Base-by-base conservation (phyloP, 306 rosid species). In the Pterocarpus santalinus region DNA sequence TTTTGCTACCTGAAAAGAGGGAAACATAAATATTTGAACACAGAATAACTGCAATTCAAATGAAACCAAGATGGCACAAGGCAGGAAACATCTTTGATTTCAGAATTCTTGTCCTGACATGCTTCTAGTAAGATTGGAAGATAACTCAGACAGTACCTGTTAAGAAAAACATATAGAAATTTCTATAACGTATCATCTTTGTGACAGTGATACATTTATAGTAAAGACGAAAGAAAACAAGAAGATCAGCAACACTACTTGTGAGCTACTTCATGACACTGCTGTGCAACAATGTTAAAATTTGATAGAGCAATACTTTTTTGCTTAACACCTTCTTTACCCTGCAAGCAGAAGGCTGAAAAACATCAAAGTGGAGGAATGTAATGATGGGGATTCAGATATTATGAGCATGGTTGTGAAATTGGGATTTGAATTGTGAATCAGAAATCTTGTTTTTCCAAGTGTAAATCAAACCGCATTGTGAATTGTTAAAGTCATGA, bases 1-100 rank as follows among this genome's bases (percentile, higher is more conserved):
- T 10, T 32, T 62, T 46, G 84, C 86, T 33, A 84, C 90, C 90
- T 86, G 83, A 84, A 80, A 22, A 80, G 6, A 3, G 47, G 16
- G 17, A 2, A 43, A 55, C 61, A 34, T 16, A 68, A 73, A 17
- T 53, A 69, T 58, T 51, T 58, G 32, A 34, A 52, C 17, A 34
- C 11, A 34, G 43, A 82, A 72, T n/a, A 67, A 51, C 8, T 66
- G 36, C 32, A 13, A 38, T 1, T 36, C 36, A 12, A 39, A 74
- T 52, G 36, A 83, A 75, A 75, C 28, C 55, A 60, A 76, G 71
- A 2, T 4, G 6, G 33, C 36, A 62, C 11, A 65, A 75, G 80
- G 11, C 36, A 32, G 60, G n/a, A 38, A 79, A 86, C 87, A 87
- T 84, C 77, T 78, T 82, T 87, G 69, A 87, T 64, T 56, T 84